Percentiles rank a stretch among this genome's conserved stretches.
Evolutionary conservation across 441 rosid genomes (phyloP).

Genomic region (Biscutella laevigata): DNA sequence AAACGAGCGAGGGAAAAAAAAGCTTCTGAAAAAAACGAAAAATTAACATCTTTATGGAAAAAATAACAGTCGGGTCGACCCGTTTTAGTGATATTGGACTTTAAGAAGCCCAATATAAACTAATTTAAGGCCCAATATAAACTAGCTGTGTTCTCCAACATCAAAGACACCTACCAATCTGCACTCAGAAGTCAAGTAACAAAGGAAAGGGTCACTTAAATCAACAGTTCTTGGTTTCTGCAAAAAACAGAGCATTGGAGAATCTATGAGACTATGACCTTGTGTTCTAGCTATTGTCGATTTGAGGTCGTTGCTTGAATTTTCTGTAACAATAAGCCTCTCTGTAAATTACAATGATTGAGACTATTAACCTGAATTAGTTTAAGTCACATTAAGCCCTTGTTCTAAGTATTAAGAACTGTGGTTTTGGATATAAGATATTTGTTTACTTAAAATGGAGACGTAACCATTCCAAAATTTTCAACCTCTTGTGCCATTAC

Average conservation of each 20-base stretch:
- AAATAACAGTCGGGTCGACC: neutral
- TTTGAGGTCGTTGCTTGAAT: neutral
- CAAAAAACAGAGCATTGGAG: neutral
- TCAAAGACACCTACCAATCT: constrained; percentile 34
- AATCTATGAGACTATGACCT: neutral
- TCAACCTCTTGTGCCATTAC: too few relatives aligned
- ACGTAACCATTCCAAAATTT: too few relatives aligned
- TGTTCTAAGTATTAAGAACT: neutral
- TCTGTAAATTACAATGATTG: neutral
- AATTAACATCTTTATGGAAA: neutral
- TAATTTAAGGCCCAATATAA: neutral
- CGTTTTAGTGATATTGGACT: neutral
- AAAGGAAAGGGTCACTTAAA: constrained; percentile 45
- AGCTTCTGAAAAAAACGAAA: neutral
- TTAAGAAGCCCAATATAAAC: neutral
- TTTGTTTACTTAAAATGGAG: too few relatives aligned
- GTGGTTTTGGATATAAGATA: too few relatives aligned
- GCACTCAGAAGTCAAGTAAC: too few relatives aligned
- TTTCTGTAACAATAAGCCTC: neutral
- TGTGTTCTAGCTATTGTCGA: neutral
- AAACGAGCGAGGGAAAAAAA: constrained; percentile 8
- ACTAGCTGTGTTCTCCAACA: constrained; percentile 34
- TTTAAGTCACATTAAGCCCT: neutral
- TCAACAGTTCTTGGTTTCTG: neutral
- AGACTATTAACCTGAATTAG: neutral